Evolutionary conservation across 2,329 filamentous ascomycete genomes (phyloP), one percentile per base, ranked within the genome.

Genomic region (Paramyrothecium sp.): DNA sequence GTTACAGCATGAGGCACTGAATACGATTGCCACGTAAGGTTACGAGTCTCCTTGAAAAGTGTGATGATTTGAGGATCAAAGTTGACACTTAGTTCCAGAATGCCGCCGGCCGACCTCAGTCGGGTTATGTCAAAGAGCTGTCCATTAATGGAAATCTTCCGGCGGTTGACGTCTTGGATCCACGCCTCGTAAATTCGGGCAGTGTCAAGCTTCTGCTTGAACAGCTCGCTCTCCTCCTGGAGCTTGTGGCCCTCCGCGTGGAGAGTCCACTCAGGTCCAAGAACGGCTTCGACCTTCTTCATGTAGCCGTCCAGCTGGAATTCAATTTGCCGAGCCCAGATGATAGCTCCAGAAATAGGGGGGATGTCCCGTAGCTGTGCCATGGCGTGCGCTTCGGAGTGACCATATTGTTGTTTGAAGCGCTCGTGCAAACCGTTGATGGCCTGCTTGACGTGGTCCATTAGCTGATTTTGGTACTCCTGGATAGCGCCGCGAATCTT

Each of bases 391-490:
- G 95, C 92, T 75, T 99, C 95, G 0, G 96, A 98, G 70, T 98
- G 92, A 2, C 93, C 96, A 73, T 99, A 99, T 71, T 99, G 95
- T 71, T 96, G 92, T 78, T 98, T 99, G 81, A 98, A 99, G 30
- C 95, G 90, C 77, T 98, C 92, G 66, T 99, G 96, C 26, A 99
- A 82, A 4, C 89, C 88, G 48, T 91, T 89, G 65, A 99, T 99
- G 69, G 97, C 96, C 69, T 92, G 89, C 73, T 98, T 98, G 67
- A 99, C 95, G 66, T 96, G 97, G 67, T 97, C 93, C 72, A 99
- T 97, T 34, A 99, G 87, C 74, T 97, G 93, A 4, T 94, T 95
- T 74, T 99, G 95, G 71, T 99, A 99, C 76, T 99, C 94, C 48
- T 92, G 91, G 68, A 99, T 99, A 56, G 95, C 96, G 64, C 96